phyloP scores from a whole-genome alignment of 345 rosid species.

The Pugionium cornutum region DNA sequence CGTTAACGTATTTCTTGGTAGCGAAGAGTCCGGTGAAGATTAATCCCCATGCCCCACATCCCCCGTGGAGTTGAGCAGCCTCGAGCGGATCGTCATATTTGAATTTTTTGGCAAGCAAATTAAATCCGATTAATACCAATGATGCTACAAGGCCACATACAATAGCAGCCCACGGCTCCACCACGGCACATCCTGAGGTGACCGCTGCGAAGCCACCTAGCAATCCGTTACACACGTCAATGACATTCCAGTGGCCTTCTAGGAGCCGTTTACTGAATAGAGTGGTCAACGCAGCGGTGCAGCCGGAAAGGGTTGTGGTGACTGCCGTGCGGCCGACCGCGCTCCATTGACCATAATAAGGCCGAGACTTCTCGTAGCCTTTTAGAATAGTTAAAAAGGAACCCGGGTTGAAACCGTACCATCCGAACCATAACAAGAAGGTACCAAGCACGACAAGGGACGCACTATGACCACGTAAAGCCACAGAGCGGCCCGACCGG shows the following conservation, averaged over 20 bases:
- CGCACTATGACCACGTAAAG: conserved; percentile 68
- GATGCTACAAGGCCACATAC: conserved; percentile 31
- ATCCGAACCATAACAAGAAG: conserved; percentile 75
- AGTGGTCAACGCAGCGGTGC: conserved; percentile 31
- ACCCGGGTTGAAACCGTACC: conserved; percentile 49
- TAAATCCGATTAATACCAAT: conserved; percentile 22
- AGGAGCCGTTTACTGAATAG: conserved; percentile 28
- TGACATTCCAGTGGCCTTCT: conserved; percentile 28
- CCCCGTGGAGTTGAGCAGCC: conserved; percentile 33
- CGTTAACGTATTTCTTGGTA: conserved; percentile 10
- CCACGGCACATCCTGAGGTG: conserved; percentile 30
- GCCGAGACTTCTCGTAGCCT: conserved; percentile 34
- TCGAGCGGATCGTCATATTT: conserved; percentile 34
- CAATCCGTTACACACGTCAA: conserved; percentile 23
- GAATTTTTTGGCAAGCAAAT: conserved; percentile 24
- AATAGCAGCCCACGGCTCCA: conserved; percentile 33
- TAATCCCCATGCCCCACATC: conserved; percentile 37
- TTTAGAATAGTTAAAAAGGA: conserved; percentile 52
- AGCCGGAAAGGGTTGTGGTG: conserved; percentile 32
- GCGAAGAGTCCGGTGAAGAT: conserved; percentile 34
- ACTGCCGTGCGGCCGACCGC: conserved; percentile 25
- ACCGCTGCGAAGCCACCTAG: conserved; percentile 30
- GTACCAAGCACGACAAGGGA: conserved; percentile 75
- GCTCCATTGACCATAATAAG: conserved; percentile 36
- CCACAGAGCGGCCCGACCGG: conserved; percentile 45